Evolutionary conservation across 148 eudicot species (phyloP).

Genomic region (Cornus suecica): DNA sequence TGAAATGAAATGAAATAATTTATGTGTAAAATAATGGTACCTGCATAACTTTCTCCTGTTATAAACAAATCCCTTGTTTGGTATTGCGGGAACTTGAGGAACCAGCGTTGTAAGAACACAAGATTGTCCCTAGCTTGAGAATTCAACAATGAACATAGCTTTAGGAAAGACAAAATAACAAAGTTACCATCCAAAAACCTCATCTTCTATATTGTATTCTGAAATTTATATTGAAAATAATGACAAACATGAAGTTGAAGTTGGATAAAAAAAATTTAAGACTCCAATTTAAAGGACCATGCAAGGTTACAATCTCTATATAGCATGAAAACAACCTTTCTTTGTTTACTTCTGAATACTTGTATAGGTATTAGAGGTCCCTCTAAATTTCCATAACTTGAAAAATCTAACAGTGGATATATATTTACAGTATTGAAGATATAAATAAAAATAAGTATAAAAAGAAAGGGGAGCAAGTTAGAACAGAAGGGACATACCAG

Average conservation of each 20-base stretch:
- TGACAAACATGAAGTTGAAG: background rate
- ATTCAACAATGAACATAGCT: constrained; percentile 13
- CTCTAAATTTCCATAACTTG: too few relatives aligned
- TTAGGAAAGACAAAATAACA: background rate
- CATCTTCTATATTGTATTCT: background rate
- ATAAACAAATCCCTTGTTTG: constrained; percentile 62
- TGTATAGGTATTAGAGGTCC: too few relatives aligned
- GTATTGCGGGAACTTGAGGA: constrained; percentile 80
- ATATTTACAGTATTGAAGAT: too few relatives aligned
- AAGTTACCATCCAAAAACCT: background rate
- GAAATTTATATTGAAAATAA: background rate
- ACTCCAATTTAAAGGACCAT: background rate
- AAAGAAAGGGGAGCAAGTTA: background rate
- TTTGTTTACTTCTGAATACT: background rate
- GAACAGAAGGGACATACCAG: constrained; percentile 45
- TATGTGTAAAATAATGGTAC: constrained; percentile 24
- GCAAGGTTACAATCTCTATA: too few relatives aligned
- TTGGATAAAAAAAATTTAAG: background rate
- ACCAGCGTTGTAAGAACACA: constrained; percentile 83
- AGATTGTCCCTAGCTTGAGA: constrained; percentile 81
- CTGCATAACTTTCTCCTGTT: constrained; percentile 99
- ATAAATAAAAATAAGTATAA: too few relatives aligned
- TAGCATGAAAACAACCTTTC: background rate
- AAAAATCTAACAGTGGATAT: too few relatives aligned
- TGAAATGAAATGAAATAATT: too few relatives aligned